phyloP scores from a whole-genome alignment of 2,329 filamentous ascomycete species.

The Emmonsiellopsis sp. region DNA sequence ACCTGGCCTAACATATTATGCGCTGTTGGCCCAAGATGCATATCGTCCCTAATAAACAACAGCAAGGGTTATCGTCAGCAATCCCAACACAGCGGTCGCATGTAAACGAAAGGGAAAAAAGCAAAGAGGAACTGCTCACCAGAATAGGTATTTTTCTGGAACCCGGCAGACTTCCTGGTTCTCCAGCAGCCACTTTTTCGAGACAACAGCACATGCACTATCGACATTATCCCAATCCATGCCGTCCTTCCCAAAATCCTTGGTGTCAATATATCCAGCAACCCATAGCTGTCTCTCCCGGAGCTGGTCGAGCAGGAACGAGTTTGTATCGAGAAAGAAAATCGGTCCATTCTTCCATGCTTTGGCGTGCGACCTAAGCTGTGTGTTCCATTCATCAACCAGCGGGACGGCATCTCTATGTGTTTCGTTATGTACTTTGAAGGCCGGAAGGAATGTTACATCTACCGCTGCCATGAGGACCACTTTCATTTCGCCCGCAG shows the following conservation, averaged over 20 bases:
- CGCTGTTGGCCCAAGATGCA: conserved; percentile 30
- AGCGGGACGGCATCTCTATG: conserved; percentile 28
- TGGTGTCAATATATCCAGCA: conserved; percentile 26
- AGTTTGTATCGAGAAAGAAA: conserved; percentile 33
- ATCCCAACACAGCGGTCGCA: neutral
- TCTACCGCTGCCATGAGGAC: conserved; percentile 31
- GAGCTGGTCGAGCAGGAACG: conserved; percentile 30
- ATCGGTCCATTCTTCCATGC: conserved; percentile 26
- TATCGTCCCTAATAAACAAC: conserved; percentile 27
- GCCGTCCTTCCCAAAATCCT: conserved; percentile 25
- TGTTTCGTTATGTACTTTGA: conserved; percentile 17
- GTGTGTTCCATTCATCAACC: conserved; percentile 27
- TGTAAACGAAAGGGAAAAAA: neutral
- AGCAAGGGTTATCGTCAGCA: neutral
- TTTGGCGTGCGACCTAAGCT: conserved; percentile 20
- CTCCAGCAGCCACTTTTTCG: conserved; percentile 18
- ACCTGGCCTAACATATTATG: conserved; percentile 30
- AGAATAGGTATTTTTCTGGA: conserved; percentile 33
- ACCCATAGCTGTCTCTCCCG: conserved; percentile 29
- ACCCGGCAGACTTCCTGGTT: conserved; percentile 21
- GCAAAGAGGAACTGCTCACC: conserved; percentile 21
- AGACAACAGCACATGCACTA: conserved; percentile 24
- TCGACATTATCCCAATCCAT: conserved; percentile 29
- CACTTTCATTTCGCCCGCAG: conserved; percentile 23
- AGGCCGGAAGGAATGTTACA: conserved; percentile 33